Evolutionary conservation across 352 stramenopile species (phyloP).

Genomic region (Lagenidium sp.): DNA sequence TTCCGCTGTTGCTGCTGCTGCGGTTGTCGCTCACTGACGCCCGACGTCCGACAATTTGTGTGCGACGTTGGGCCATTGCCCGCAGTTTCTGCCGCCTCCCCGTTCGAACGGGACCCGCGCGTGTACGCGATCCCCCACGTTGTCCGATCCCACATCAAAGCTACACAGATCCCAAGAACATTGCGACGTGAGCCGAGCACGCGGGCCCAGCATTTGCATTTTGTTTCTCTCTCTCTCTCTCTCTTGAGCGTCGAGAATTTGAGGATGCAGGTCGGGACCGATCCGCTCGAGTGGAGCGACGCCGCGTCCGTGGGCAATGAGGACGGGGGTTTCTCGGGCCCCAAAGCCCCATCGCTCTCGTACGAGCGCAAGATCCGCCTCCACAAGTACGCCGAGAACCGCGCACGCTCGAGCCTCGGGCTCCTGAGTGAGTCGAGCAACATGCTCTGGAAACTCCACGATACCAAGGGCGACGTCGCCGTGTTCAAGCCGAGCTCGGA

Average conservation of each 20-base stretch:
- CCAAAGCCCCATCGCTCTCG: conserved; percentile 69
- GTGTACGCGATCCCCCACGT: background rate
- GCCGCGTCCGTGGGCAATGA: conserved; percentile 57
- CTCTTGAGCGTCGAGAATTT: background rate
- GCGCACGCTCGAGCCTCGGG: conserved; percentile 65
- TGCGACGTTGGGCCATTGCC: too few species aligned
- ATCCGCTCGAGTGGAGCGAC: conserved; percentile 64
- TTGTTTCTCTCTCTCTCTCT: background rate
- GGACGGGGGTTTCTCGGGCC: conserved; percentile 36
- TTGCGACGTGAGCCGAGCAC: too few species aligned
- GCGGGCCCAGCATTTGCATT: too few species aligned
- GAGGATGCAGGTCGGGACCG: conserved; percentile 5
- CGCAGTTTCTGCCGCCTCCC: background rate
- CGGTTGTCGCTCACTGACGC: too few species aligned
- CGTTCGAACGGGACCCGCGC: background rate
- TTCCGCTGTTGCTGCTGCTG: too few species aligned
- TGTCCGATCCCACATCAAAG: too few species aligned
- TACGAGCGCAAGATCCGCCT: conserved; percentile 80
- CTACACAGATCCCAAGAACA: too few species aligned
- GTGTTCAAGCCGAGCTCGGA: conserved; percentile 82
- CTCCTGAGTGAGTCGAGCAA: conserved; percentile 64
- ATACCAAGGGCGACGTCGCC: conserved; percentile 71
- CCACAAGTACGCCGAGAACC: conserved; percentile 82
- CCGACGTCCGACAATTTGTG: too few species aligned
- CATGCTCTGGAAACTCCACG: conserved; percentile 74